Evolutionary conservation across 106 monocot species (phyloP).

Genomic region (Dactylorhiza incarnata): DNA sequence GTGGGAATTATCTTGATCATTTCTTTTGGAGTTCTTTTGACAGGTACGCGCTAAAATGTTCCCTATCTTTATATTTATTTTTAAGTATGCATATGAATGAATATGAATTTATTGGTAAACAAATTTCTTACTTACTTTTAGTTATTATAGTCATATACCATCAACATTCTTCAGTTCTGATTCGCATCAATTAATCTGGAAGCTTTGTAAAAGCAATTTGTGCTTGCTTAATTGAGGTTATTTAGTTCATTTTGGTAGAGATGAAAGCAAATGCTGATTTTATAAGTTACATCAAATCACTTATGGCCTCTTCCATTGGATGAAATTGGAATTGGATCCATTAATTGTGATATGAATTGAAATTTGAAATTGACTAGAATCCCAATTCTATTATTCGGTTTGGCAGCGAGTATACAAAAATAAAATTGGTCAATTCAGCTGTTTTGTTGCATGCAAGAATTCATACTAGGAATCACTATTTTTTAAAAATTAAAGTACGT

Average conservation of each 20-base stretch:
- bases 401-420: too few species aligned
- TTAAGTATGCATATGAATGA: neutral
- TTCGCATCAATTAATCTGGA: neutral
- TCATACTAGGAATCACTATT: too few species aligned
- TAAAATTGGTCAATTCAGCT: too few species aligned
- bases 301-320: too few species aligned
- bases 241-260: neutral
- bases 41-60: slow-evolving; percentile 41
- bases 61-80: neutral
- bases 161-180: neutral
- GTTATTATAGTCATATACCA: neutral
- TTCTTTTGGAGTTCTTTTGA: slow-evolving; percentile 77
- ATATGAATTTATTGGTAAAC: neutral
- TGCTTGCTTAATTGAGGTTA: neutral
- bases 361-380: too few species aligned
- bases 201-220: neutral
- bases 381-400: too few species aligned
- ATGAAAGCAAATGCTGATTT: neutral
- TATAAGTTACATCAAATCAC: neutral
- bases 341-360: too few species aligned
- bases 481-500: too few species aligned
- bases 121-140: neutral
- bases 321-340: too few species aligned
- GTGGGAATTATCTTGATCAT: slow-evolving; percentile 82
- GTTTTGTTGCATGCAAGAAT: too few species aligned